Base-by-base conservation (phyloP, 352 stramenopile species). In the Globisporangium ultimum region DNA sequence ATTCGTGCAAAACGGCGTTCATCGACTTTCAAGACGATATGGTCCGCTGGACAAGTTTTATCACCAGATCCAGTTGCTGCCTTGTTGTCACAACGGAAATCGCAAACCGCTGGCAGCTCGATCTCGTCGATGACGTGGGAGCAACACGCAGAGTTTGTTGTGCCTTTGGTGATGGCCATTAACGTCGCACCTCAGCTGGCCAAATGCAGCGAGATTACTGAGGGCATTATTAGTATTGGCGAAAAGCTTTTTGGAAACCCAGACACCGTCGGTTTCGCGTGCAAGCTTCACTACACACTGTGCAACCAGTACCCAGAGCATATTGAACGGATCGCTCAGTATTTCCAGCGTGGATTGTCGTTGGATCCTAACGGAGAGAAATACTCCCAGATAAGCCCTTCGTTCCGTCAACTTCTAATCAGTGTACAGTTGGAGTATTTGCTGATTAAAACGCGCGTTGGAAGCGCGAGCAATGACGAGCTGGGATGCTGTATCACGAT, bases 251-350 rank as follows among this genome's bases (percentile, higher is more conserved):
- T 57, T 6, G 38, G 15, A 20, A 66, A 20, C 20, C 34, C 28
- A 15, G 32, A n/a, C 48, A 50, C 40, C 3, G 32, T 13, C 13
- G 60, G 52, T 7, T 28, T 60, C 14, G 53, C 48, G 13, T 66
- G 55, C n/a, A 36, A 66, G 14, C 52, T 66, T 2, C 41, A 61
- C 13, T 60, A 43, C 36, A 60, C 38, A 3, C 22, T 66, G 36
- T 66, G 52, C 38, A 43, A 46, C 14, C 53, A 61, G 9, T 17
- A 22, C 18, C 22, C 22, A 0, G 14, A 43, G 20, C 28, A 14
- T 15, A 18, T 51, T 1, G 53, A 47, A 10, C 34, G 41, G 53
- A 38, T 66, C 12, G 10, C 48, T n/a, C 22, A 32, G 36, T 20
- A 53, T 15, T 66, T 61, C 18, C 24, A 38, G 12, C 28, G 40